A percentile compares a stretch with the other conserved stretches of the same genome.
Evolutionary conservation across 2,329 filamentous ascomycete species (phyloP).

Genomic region (Fusarium aywerte): DNA sequence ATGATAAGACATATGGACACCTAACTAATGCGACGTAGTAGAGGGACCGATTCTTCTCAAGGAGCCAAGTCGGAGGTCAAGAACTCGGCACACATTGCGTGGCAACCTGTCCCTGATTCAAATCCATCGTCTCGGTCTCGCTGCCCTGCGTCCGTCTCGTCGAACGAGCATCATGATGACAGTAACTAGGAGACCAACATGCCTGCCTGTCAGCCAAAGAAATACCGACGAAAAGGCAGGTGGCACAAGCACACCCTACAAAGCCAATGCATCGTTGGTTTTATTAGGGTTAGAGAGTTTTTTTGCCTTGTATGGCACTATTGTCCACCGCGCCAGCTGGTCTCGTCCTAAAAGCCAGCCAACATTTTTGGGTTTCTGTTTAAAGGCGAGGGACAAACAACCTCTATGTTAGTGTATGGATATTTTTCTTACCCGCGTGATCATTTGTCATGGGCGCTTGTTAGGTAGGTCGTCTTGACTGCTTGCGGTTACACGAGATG

Average conservation of each 20-base stretch:
- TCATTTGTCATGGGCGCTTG: conserved; percentile 2
- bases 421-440: conserved; percentile 18
- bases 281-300: conserved; percentile 28
- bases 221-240: background rate
- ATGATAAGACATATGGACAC: conserved; percentile 25
- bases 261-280: conserved; percentile 20
- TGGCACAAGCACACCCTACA: conserved; percentile 17
- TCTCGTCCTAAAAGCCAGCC: conserved; percentile 7
- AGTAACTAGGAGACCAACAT: conserved; percentile 19
- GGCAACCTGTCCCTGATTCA: conserved; percentile 28
- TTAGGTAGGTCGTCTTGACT: background rate
- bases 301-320: conserved; percentile 42
- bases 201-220: conserved; percentile 5
- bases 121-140: conserved; percentile 15
- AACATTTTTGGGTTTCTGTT: conserved; percentile 29
- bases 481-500: conserved; percentile 14
- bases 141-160: conserved; percentile 24
- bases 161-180: conserved; percentile 9
- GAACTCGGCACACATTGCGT: conserved; percentile 6
- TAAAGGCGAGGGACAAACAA: conserved; percentile 18
- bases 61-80: conserved; percentile 5
- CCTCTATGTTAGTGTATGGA: conserved; percentile 22
- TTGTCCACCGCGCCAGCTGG: conserved; percentile 29
- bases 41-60: background rate
- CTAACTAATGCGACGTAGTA: background rate